Evolutionary conservation across 768 basidiomycete genomes (phyloP).

Genomic region (Kwoniella pini): DNA sequence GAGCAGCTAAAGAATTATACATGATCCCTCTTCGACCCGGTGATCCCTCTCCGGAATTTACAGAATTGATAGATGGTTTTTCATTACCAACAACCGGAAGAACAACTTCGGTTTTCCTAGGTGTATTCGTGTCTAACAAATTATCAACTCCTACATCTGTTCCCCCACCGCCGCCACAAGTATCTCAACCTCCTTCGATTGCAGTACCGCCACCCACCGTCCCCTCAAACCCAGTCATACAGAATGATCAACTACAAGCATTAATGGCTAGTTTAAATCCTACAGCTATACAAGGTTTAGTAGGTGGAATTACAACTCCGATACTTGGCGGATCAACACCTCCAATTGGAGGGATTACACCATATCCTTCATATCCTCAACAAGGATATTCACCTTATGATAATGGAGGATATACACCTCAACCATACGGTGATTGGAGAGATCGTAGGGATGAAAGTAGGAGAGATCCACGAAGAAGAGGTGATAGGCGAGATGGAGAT

Average conservation of each 20-base stretch:
- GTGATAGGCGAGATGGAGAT: too few species aligned
- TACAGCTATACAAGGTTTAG: slow-evolving; percentile 13
- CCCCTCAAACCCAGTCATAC: neutral
- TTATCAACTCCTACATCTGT: neutral
- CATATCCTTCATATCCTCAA: neutral
- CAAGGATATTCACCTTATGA: slow-evolving; percentile 14
- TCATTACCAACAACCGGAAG: slow-evolving; percentile 29
- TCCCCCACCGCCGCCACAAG: neutral
- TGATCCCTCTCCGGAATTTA: slow-evolving; percentile 44
- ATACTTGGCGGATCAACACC: slow-evolving; percentile 8
- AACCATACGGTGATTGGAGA: too few species aligned
- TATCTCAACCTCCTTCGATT: slow-evolving; percentile 2
- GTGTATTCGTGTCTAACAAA: slow-evolving; percentile 35
- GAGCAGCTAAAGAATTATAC: slow-evolving; percentile 48
- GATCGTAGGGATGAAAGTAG: too few species aligned
- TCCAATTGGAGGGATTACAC: neutral
- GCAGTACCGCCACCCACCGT: neutral
- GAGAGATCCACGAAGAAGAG: too few species aligned
- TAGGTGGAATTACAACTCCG: slow-evolving; percentile 7
- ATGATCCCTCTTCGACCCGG: slow-evolving; percentile 45
- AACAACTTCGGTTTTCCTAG: slow-evolving; percentile 34
- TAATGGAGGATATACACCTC: too few species aligned
- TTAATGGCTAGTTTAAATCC: slow-evolving; percentile 42
- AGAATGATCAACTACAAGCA: slow-evolving; percentile 36
- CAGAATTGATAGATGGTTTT: slow-evolving; percentile 48